Evolutionary conservation across 495 filamentous ascomycete species (phyloP).

Genomic region (Annulohypoxylon moriforme): DNA sequence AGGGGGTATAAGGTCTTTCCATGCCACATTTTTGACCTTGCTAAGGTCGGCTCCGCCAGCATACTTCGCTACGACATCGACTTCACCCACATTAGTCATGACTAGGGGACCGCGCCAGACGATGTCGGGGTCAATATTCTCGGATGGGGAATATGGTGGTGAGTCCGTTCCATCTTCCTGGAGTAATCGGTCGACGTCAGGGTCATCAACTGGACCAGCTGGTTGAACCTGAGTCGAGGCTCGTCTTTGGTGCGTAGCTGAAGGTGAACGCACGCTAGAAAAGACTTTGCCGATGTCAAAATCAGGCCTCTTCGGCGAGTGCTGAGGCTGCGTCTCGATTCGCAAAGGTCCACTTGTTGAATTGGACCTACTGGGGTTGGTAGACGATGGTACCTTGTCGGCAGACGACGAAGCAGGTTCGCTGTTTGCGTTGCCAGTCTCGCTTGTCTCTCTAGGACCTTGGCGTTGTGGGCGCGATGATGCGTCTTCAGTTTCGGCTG

Average conservation of each 20-base stretch:
- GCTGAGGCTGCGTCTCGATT: constrained; percentile 61
- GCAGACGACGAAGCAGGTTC: constrained; percentile 52
- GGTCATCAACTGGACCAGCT: constrained; percentile 70
- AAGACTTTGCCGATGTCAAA: constrained; percentile 82
- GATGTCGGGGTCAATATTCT: constrained; percentile 73
- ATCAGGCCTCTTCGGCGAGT: constrained; percentile 59
- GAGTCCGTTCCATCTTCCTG: constrained; percentile 86
- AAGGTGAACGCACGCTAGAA: constrained; percentile 71
- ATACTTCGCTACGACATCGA: constrained; percentile 80
- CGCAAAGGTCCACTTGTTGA: constrained; percentile 54
- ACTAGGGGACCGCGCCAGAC: constrained; percentile 84
- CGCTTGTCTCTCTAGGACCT: constrained; percentile 51
- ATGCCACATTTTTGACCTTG: constrained; percentile 70
- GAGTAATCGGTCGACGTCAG: constrained; percentile 90
- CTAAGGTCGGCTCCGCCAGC: constrained; percentile 81
- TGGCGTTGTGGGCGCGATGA: constrained; percentile 54
- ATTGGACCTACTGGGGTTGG: constrained; percentile 37
- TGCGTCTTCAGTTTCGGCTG: constrained; percentile 51
- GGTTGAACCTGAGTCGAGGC: constrained; percentile 57
- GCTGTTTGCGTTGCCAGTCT: constrained; percentile 40
- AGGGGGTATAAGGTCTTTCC: constrained; percentile 72
- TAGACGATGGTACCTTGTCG: constrained; percentile 34
- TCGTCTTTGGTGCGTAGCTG: constrained; percentile 58
- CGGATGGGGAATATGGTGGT: constrained; percentile 82
- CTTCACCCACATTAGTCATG: constrained; percentile 81